Percentiles rank a stretch among this genome's conserved stretches.
Evolutionary conservation across 768 basidiomycete genomes (phyloP).

Genomic region (Tricholoma hemisulphureum): DNA sequence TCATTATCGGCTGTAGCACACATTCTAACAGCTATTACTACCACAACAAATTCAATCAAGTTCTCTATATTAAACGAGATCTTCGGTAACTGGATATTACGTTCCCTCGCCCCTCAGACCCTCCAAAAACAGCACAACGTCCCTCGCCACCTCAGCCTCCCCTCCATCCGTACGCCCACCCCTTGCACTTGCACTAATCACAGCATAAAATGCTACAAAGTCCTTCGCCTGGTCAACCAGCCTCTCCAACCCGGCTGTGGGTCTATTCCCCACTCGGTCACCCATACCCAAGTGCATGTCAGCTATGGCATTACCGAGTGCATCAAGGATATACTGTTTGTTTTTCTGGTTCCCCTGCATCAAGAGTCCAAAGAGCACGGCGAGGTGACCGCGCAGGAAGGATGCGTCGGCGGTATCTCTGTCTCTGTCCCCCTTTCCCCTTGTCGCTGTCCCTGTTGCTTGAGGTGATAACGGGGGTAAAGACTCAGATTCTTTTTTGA

Average conservation of each 20-base stretch:
- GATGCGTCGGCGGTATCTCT: constrained; percentile 36
- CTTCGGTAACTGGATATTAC: no score
- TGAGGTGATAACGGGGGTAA: not conserved
- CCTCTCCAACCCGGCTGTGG: constrained; percentile 25
- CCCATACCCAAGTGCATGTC: constrained; percentile 1
- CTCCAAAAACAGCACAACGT: constrained; percentile 57
- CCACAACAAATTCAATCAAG: no score
- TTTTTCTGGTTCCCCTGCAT: constrained; percentile 41
- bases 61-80: no score
- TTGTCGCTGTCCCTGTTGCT: not conserved
- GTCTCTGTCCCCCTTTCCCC: not conserved
- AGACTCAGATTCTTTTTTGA: not conserved
- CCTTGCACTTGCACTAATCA: constrained; percentile 4
- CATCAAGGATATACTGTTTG: constrained; percentile 32
- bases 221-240: constrained; percentile 45
- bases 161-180: constrained; percentile 18
- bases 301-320: constrained; percentile 23
- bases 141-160: constrained; percentile 43
- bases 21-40: no score
- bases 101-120: constrained; percentile 24
- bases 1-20: no score
- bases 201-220: constrained; percentile 47
- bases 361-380: constrained; percentile 66
- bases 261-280: constrained; percentile 15
- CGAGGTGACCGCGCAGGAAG: constrained; percentile 71